A percentile compares a stretch with the other conserved stretches of the same genome.
These are phyloP conservation scores for Xylaria scruposa DNA, from an alignment of 495 filamentous ascomycete species.

Conservation along the genomic window DNA sequence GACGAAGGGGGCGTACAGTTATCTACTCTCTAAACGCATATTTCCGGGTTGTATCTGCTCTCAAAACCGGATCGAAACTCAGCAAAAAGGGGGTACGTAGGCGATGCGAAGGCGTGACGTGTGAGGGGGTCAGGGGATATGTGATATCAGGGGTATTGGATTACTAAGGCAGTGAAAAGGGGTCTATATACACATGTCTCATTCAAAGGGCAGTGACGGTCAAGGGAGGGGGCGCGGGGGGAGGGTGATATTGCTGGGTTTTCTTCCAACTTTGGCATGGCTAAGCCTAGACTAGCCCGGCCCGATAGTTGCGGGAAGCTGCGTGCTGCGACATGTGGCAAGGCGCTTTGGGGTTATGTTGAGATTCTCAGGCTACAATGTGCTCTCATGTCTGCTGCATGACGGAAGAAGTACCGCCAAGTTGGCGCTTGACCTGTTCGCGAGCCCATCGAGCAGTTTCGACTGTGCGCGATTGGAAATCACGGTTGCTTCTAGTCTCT, in stretches of 20 bases:
- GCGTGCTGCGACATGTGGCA: slow-evolving; percentile 34
- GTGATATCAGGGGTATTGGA: slow-evolving; percentile 37
- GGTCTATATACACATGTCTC: slow-evolving; percentile 43
- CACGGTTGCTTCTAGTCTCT: slow-evolving; percentile 83
- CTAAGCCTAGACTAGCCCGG: slow-evolving; percentile 33
- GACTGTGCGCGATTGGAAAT: slow-evolving; percentile 80
- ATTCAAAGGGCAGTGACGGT: slow-evolving; percentile 16
- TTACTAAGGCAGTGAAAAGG: slow-evolving; percentile 37
- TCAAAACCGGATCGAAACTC: slow-evolving; percentile 47
- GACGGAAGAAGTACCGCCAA: slow-evolving; percentile 57
- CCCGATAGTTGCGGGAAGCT: slow-evolving; percentile 41
- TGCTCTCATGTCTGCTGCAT: slow-evolving; percentile 55
- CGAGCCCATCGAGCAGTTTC: slow-evolving; percentile 97
- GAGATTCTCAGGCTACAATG: background rate
- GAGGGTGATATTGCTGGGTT: slow-evolving; percentile 37
- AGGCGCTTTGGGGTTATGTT: slow-evolving; percentile 23
- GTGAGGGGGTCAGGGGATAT: slow-evolving; percentile 21
- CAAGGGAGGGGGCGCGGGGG: slow-evolving; percentile 21
- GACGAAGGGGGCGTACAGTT: slow-evolving; percentile 40
- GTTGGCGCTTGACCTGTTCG: slow-evolving; percentile 95
- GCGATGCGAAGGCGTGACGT: slow-evolving; percentile 22
- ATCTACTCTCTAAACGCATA: slow-evolving; percentile 46
- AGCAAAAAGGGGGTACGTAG: slow-evolving; percentile 39
- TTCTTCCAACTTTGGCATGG: slow-evolving; percentile 41
- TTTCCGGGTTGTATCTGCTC: slow-evolving; percentile 43